Evolutionary conservation across 2,329 filamentous ascomycete genomes (phyloP), one percentile per base, ranked within the genome.

Genomic region (Fusarium metavorans): DNA sequence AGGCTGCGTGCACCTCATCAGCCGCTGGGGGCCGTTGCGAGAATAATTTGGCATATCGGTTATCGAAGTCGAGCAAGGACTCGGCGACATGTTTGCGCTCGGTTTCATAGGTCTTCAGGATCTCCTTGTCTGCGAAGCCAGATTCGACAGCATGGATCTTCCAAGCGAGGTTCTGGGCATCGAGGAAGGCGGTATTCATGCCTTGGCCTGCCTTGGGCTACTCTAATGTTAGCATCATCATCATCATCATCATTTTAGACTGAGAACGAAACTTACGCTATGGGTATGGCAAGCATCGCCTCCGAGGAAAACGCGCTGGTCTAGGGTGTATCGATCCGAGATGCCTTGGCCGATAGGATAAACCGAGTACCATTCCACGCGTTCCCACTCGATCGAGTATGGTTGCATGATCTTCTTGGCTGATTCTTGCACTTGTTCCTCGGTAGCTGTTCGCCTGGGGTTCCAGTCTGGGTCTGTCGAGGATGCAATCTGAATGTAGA

Each of bases 81-180:
- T 98, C 93, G 6, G 96, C 96, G 48, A 97, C 92, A 66, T 93
- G 88, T 81, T 94, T 95, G 67, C 95, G 92, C 84, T 98, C 95
- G 3, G 89, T 88, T 84, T 98, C 94, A 82, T 98, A 98, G 0
- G 95, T 97, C 71, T 92, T 90, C 60, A 98, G 88, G 20, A 97
- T 87, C 4, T 90, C 89, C 70, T 94, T 92, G 34, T 91, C 85
- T 1, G 95, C 94, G 76, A 97, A 94, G 14, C 95, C 95, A 30
- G 89, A 88, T 81, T 98, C 95, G 11, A 98, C 96, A 39, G 94
- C 92, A 81, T 98, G 95, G 61, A 98, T 94, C 86, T 98, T 98
- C 95, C 95, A 98, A 9, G 95, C 95, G 45, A 98, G 87, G 82
- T 98, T 98, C 70, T 95, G 90, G 1, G 95, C 95, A 76, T 96